Conservation (phyloP, 2,329 filamentous ascomycete genomes). For the Ploettnerulaceae sp. region DNA sequence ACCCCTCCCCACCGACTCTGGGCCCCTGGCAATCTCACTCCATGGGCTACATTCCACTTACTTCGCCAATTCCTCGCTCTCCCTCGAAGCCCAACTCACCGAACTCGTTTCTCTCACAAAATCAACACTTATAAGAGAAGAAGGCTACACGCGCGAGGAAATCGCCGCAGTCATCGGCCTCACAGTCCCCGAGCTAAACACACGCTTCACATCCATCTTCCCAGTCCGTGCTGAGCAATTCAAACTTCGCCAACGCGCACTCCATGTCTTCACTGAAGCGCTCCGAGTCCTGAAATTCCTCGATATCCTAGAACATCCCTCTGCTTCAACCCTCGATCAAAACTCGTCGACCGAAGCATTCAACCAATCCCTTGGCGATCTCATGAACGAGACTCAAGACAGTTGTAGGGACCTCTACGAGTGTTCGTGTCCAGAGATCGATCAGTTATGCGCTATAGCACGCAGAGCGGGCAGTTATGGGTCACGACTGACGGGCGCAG, state of each 20-base stretch:
- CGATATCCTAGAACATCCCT: constrained; percentile 58
- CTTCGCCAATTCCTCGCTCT: constrained; percentile 45
- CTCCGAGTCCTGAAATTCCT: constrained; percentile 81
- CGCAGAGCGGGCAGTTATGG: constrained; percentile 75
- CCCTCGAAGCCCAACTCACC: constrained; percentile 61
- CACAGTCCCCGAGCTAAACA: constrained; percentile 65
- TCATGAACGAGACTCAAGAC: constrained; percentile 86
- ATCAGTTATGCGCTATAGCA: constrained; percentile 79
- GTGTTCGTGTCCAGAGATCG: constrained; percentile 89
- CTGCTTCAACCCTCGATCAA: constrained; percentile 29
- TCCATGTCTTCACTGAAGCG: constrained; percentile 90
- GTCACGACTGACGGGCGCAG: constrained; percentile 82
- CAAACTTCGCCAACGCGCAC: constrained; percentile 78
- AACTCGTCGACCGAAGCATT: constrained; percentile 49
- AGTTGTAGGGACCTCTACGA: constrained; percentile 86
- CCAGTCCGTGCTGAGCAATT: constrained; percentile 84
- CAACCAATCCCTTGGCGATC: constrained; percentile 66
- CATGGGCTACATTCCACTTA: constrained; percentile 83
- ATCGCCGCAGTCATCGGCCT: constrained; percentile 69
- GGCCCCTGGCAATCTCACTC: constrained; percentile 76
- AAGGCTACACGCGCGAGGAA: constrained; percentile 85
- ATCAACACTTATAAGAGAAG: constrained; percentile 66
- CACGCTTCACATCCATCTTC: constrained; percentile 79
- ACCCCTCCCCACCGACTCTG: constrained; percentile 68
- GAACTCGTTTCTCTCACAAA: constrained; percentile 66